A percentile compares a stretch with the other conserved stretches of the same genome.
Conservation (phyloP, 148 eudicot genomes). For the Rhododendron ovatum region DNA sequence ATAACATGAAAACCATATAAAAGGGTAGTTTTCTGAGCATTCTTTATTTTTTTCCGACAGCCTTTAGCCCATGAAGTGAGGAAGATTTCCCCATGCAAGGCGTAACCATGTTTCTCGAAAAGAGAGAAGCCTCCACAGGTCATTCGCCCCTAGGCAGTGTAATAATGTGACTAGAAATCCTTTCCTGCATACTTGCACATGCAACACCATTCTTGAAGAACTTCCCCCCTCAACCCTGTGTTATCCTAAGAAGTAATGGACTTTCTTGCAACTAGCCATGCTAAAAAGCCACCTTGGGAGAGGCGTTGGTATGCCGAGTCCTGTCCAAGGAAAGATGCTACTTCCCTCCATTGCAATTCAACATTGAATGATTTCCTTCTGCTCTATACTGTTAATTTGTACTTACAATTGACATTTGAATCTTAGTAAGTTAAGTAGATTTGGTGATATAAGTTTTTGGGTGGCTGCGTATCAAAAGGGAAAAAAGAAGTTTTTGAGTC, state of each 20-base stretch:
- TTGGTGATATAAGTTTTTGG: not conserved
- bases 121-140: not conserved
- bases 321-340: not conserved
- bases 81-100: not conserved
- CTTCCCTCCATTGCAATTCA: not conserved
- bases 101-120: not conserved
- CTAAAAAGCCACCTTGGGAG: not conserved
- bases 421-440: not conserved
- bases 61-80: not conserved
- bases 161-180: not conserved
- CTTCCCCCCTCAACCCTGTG: not conserved
- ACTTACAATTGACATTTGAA: not conserved
- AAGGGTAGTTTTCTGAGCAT: not conserved
- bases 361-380: not conserved
- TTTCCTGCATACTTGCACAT: not conserved
- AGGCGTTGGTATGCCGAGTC: not conserved
- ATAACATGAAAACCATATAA: not conserved
- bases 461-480: not conserved
- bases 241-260: not conserved
- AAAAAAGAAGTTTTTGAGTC: not conserved
- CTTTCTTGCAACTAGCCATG: not conserved
- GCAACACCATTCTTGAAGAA: not conserved
- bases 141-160: not conserved
- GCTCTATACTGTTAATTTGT: not conserved
- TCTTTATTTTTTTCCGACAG: not conserved